Percentiles rank a stretch among this genome's conserved stretches.
phyloP scores from a whole-genome alignment of 2,329 filamentous ascomycete genomes.

The Diaporthe eres region DNA sequence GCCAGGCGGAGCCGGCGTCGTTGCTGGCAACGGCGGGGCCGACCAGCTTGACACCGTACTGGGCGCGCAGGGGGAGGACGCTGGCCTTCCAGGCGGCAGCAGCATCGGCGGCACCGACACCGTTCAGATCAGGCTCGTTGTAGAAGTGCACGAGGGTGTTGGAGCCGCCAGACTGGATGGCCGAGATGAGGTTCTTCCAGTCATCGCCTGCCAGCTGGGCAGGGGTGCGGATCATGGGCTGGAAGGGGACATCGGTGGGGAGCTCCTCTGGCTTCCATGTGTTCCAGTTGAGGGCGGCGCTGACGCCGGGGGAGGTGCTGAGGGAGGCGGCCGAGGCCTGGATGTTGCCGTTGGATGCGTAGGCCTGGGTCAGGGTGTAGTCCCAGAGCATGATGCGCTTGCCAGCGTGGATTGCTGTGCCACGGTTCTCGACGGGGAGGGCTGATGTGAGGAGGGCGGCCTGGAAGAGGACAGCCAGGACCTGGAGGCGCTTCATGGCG shows the following conservation, averaged over 20 bases:
- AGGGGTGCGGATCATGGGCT: slow-evolving; percentile 58
- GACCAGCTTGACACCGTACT: slow-evolving; percentile 52
- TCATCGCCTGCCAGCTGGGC: slow-evolving; percentile 54
- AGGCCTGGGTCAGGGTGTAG: slow-evolving; percentile 54
- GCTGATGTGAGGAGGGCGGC: slow-evolving; percentile 27
- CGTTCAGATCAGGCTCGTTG: slow-evolving; percentile 60
- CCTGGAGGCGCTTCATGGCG: slow-evolving; percentile 31
- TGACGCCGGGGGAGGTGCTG: slow-evolving; percentile 51
- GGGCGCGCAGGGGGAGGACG: slow-evolving; percentile 51
- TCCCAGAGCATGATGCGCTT: slow-evolving; percentile 60
- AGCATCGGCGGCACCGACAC: slow-evolving; percentile 52
- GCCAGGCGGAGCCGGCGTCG: slow-evolving; percentile 55
- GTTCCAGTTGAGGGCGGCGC: slow-evolving; percentile 58
- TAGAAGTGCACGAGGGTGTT: slow-evolving; percentile 58
- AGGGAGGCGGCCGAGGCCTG: slow-evolving; percentile 41
- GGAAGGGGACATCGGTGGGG: slow-evolving; percentile 53
- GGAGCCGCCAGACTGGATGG: slow-evolving; percentile 38
- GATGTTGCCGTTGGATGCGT: slow-evolving; percentile 6
- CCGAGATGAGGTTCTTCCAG: slow-evolving; percentile 51
- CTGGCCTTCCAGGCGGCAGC: slow-evolving; percentile 55
- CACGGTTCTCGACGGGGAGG: slow-evolving; percentile 29
- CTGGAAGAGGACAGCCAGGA: slow-evolving; percentile 33
- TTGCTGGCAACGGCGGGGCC: slow-evolving; percentile 56
- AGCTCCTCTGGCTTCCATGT: slow-evolving; percentile 56
- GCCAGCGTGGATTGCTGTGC: slow-evolving; percentile 42